Evolutionary conservation across 257 asterid species (phyloP), one percentile per base, ranked within the genome.

Genomic region (Solanum phureja): DNA sequence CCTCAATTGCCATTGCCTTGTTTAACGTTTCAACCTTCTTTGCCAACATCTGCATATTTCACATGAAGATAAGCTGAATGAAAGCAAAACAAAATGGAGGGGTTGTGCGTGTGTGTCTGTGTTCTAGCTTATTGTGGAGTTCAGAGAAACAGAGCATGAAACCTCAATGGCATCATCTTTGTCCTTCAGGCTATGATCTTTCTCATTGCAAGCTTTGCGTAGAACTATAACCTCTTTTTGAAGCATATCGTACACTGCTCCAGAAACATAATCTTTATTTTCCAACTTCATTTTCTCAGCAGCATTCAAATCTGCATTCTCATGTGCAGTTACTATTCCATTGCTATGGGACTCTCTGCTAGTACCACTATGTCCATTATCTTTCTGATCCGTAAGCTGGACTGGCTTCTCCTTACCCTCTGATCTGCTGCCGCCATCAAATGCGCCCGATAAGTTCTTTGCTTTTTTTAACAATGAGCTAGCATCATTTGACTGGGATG

Each of bases 111-210:
- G 24, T 11, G 29, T 83, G 31, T 64, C 34, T 66, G 38, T 69
- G 23, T 69, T 29, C 38, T 14, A 14, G 76, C 76, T 69, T 12
- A 69, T 14, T 31, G 40, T 69, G 76, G 76, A 69, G 76, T 69
- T 69, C 44, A 37, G 68, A 88, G 83, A 81, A 44, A 58, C 29
- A 49, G 86, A 87, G 10, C 24, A 21, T 87, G 66, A 21, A 96
- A 69, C 99, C 99, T 95, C 97, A 62, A 96, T 92, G 10, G 96
- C 98, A 6, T 93, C 98, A 87, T 94, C 97, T 92, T 93, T 96
- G 91, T 95, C 98, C 90, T 94, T 96, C 64, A 95, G 91, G 92
- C 90, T 89, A 86, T 94, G 98, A 89, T 95, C 97, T 90, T 96
- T 95, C 92, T 92, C 96, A 68, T 90, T 91, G 93, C 98, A 94